Evolutionary conservation across 768 basidiomycete genomes (phyloP), one percentile per base, ranked within the genome.

Genomic region (Macrolepiota dolichaula): DNA sequence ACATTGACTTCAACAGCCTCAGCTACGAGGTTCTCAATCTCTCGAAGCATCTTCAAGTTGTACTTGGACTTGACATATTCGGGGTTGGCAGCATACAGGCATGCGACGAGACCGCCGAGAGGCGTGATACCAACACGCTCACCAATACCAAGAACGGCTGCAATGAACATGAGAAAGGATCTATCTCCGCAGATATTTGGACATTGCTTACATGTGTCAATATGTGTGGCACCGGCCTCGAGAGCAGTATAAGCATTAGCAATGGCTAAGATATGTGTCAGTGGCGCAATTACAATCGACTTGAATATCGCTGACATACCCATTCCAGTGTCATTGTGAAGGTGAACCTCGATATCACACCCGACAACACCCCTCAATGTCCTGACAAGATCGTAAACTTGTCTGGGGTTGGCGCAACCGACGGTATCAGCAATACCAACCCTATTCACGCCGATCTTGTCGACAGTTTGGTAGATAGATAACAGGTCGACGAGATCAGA

Each of bases 51-150:
- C 62, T 85, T 76, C 47, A 98, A 86, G 76, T 98, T 97, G 82
- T 98, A 99, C 88, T 99, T 99, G 85, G 84, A 75, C 85, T 98
- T 98, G 87, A 98, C 96, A 73, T 98, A 98, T 72, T 98, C 97
- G 25, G 96, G 96, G 78, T 98, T 88, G 70, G 94, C 94, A 62
- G 94, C 94, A 71, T 96, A 95, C 69, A 99, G 85, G 76, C 97
- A 96, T 22, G 97, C 96, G 59, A 99, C 86, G 62, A 99, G 86
- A 55, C 96, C 97, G 52, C 97, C 97, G 12, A 98, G 89, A 66
- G 97, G 94, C 27, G 97, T 98, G 74, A 99, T 99, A 63, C 97
- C 97, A 65, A 98, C 97, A 70, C 97, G 91, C 77, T 99, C 97
- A 66, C 97, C 97, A 63, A 98, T 98, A 72, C 97, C 97, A 62